These are phyloP conservation scores for Cerioporus squamosus DNA, from an alignment of 1,284 basidiomycete genomes.

Conservation along the genomic window DNA sequence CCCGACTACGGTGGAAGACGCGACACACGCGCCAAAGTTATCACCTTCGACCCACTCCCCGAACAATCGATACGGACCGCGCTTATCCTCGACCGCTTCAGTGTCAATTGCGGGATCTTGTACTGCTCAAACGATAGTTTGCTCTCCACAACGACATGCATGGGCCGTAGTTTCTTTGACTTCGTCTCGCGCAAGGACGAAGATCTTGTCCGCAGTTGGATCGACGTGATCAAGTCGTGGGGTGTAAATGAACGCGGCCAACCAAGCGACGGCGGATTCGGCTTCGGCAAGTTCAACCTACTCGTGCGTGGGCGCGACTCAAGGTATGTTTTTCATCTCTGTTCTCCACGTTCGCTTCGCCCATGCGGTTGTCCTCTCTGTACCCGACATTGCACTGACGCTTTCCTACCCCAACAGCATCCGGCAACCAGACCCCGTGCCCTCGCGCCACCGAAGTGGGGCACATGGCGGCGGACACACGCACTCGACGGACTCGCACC, in stretches of 20 bases:
- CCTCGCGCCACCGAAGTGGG: slow-evolving; percentile 26
- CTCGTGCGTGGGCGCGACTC: slow-evolving; percentile 62
- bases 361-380: not conserved
- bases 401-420: slow-evolving; percentile 19
- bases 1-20: slow-evolving; percentile 13
- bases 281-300: slow-evolving; percentile 70
- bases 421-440: slow-evolving; percentile 29
- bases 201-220: slow-evolving; percentile 65
- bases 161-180: slow-evolving; percentile 74
- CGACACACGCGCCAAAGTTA: slow-evolving; percentile 24
- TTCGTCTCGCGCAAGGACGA: slow-evolving; percentile 69
- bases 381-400: slow-evolving; percentile 5
- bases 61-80: slow-evolving; percentile 70
- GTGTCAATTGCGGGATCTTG: slow-evolving; percentile 59
- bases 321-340: slow-evolving; percentile 40
- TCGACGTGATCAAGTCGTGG: slow-evolving; percentile 76
- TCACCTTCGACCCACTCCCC: slow-evolving; percentile 61
- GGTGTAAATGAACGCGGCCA: slow-evolving; percentile 80
- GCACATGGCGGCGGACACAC: slow-evolving; percentile 5
- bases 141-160: slow-evolving; percentile 55
- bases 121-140: slow-evolving; percentile 76
- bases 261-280: slow-evolving; percentile 80
- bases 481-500: slow-evolving; percentile 2
- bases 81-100: slow-evolving; percentile 77
- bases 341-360: not conserved